A percentile compares a stretch with the other conserved stretches of the same genome.
Conservation (phyloP, 257 asterid genomes). For the Solanum chmielewskii region DNA sequence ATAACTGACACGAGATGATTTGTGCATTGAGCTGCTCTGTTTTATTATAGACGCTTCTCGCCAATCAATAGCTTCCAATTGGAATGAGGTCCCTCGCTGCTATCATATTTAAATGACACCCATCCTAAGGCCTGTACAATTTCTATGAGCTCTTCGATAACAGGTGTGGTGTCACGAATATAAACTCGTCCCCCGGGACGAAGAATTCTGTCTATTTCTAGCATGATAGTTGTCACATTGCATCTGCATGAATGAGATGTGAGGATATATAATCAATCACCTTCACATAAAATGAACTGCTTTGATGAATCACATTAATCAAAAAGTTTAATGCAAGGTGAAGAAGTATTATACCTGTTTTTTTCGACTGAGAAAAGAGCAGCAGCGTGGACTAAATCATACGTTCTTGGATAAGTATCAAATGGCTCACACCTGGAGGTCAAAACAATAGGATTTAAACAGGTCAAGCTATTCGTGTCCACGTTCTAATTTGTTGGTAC, state of each 20-base stretch:
- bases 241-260: constrained; percentile 19
- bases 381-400: constrained; percentile 48
- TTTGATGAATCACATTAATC: neutral
- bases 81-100: constrained; percentile 53
- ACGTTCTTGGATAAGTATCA: constrained; percentile 64
- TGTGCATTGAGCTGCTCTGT: neutral
- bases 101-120: constrained; percentile 36
- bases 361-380: constrained; percentile 53
- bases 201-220: constrained; percentile 65
- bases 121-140: constrained; percentile 47
- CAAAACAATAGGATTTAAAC: neutral
- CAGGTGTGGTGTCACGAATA: constrained; percentile 34
- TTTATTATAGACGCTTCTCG: constrained; percentile 31
- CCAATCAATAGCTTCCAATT: constrained; percentile 46
- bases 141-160: constrained; percentile 32
- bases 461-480: neutral
- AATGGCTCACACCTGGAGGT: constrained; percentile 66
- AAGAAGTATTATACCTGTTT: constrained; percentile 22
- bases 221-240: constrained; percentile 45
- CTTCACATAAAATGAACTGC: neutral
- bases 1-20: neutral
- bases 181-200: constrained; percentile 62
- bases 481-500: neutral
- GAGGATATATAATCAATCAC: neutral
- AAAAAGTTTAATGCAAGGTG: neutral